A percentile compares a stretch with the other conserved stretches of the same genome.
These are phyloP conservation scores for Barbarea vulgaris DNA, from an alignment of 345 rosid genomes.

Conservation along the genomic window DNA sequence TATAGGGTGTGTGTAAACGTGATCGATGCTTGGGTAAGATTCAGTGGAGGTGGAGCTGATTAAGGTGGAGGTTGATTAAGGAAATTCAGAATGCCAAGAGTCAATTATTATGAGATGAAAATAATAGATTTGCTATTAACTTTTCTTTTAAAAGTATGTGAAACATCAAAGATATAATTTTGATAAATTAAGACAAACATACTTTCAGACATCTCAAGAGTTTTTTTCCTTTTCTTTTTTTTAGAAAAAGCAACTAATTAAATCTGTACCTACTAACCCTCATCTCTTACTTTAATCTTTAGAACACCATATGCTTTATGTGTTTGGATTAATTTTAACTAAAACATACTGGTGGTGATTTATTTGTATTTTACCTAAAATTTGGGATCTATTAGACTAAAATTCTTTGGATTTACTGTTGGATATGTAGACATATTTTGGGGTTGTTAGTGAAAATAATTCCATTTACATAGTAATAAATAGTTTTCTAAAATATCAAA, in stretches of 20 bases:
- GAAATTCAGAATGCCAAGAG: background rate
- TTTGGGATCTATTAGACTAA: background rate
- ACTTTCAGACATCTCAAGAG: constrained; percentile 23
- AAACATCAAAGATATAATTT: background rate
- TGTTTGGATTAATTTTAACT: background rate
- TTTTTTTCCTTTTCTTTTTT: background rate
- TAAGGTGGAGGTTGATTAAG: constrained; percentile 23
- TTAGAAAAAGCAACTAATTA: background rate
- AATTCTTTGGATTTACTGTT: constrained; percentile 3
- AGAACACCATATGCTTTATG: background rate
- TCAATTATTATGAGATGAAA: background rate
- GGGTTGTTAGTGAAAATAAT: background rate
- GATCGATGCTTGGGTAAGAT: constrained; percentile 40
- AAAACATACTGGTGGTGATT: background rate
- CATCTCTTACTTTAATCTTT: background rate
- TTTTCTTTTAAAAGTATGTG: background rate
- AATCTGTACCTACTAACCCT: background rate
- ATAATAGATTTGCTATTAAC: background rate
- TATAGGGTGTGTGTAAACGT: constrained; percentile 29
- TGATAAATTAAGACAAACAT: constrained; percentile 1
- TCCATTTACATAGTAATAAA: background rate
- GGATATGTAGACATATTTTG: background rate
- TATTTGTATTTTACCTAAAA: background rate
- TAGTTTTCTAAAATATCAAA: background rate
- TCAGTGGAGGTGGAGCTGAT: constrained; percentile 41